Conservation (phyloP, 2,329 filamentous ascomycete genomes). For the Cadophora luteo-olivacea region DNA sequence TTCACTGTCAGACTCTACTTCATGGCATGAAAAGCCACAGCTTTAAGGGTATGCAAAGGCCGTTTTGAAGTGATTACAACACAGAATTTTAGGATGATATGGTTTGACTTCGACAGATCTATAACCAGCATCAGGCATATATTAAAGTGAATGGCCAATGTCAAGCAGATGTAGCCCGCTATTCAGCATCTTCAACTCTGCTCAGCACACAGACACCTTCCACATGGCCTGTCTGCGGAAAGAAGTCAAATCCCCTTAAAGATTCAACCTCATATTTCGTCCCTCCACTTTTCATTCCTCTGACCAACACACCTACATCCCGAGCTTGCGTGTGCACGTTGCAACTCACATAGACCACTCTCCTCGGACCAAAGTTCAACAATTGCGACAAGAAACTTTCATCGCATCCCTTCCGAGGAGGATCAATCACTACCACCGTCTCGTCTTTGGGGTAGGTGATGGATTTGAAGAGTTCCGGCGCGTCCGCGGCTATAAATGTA, state of each 20-base stretch:
- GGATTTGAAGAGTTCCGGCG: conserved; percentile 78
- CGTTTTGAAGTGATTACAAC: no score
- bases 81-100: no score
- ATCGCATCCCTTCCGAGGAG: conserved; percentile 95
- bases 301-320: conserved; percentile 87
- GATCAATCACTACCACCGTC: conserved; percentile 94
- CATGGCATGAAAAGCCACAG: no score
- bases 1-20: no score
- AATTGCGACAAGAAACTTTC: conserved; percentile 83
- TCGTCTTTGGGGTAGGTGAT: conserved; percentile 78
- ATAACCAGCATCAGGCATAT: no score
- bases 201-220: conserved; percentile 72
- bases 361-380: conserved; percentile 74
- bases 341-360: conserved; percentile 94
- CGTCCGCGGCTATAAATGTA: conserved; percentile 89
- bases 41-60: no score
- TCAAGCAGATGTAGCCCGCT: background rate
- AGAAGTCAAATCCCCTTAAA: conserved; percentile 93
- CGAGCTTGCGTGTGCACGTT: conserved; percentile 98
- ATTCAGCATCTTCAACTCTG: conserved; percentile 53
- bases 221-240: conserved; percentile 82
- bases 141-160: no score
- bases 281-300: conserved; percentile 60
- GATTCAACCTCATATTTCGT: conserved; percentile 85
- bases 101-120: no score